Evolutionary conservation across 129 eudicot species (phyloP), one percentile per base, ranked within the genome.

Genomic region (Rutidosis leptorrhynchoides): DNA sequence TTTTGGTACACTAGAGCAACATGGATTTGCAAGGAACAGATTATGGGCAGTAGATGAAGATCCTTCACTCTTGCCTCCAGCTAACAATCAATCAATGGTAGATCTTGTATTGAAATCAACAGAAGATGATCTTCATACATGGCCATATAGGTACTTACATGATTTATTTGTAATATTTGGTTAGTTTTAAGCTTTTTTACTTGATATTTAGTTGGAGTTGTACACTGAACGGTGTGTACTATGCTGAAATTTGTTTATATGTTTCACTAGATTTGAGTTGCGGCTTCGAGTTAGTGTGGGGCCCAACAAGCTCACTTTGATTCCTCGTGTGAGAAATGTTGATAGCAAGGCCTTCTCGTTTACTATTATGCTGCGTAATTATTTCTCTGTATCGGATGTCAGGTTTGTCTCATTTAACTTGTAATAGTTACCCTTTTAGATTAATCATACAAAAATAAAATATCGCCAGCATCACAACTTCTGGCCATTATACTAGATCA

Each of bases 11-110:
- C 67, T 83, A 70, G 96, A 87, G 79, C 93, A 74, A 72, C 84
- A 84, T 79, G 97, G 96, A 69, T 83, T 90, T 79, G 95, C 87
- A 40, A 84, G 97, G 77, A 90, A 77, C 83, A 87, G 87, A 63
- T 22, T 84, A 53, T 90, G 97, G 97, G 69, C 88, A 56, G 14
- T 87, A 63, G 97, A 90, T 71, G 62, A 57, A 24, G 69, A 74
- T 74, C 95, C 97, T 77, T 75, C 85, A 0, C 97, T 96, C 21
- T 71, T 84, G 69, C 82, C 94, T 67, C 90, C 88, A 51, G 77
- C 80, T 12, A 87, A 73, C 69, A 83, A 63, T 73, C 88, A 79
- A 33, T 82, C 90, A 26, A 84, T 83, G n/a, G 88, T 87, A 12
- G 97, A 90, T 84, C 90, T 90, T 58, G 62, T 87, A 43, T 64